A percentile compares a stretch with the other conserved stretches of the same genome.
Evolutionary conservation across 805 yeast genomes (phyloP).

Genomic region (Tetrapisispora phaffii): DNA sequence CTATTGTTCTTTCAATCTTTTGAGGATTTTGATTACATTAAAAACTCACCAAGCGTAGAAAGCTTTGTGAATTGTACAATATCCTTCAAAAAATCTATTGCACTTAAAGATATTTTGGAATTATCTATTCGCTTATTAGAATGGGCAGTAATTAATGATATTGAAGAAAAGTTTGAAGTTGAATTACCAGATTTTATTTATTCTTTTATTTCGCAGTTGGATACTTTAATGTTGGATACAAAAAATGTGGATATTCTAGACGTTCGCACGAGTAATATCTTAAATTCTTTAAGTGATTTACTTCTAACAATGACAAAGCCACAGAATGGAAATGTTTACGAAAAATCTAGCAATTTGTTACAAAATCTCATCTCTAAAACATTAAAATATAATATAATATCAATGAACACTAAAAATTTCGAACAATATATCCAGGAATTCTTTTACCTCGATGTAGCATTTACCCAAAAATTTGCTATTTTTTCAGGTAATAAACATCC

Average conservation of each 20-base stretch:
- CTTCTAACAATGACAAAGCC: slow-evolving; percentile 26
- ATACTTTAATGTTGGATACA: slow-evolving; percentile 22
- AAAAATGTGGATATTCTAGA: slow-evolving; percentile 22
- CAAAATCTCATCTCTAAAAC: slow-evolving; percentile 29
- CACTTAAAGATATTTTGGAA: slow-evolving; percentile 38
- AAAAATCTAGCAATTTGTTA: slow-evolving; percentile 26
- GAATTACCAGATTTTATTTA: slow-evolving; percentile 24
- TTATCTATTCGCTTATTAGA: slow-evolving; percentile 29
- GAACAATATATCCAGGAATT: slow-evolving; percentile 12
- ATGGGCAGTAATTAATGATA: slow-evolving; percentile 31
- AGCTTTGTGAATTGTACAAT: not conserved
- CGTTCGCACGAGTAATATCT: slow-evolving; percentile 21
- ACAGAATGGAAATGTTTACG: slow-evolving; percentile 25
- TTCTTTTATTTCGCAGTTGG: slow-evolving; percentile 17
- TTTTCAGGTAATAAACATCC: not conserved
- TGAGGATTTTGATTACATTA: slow-evolving; percentile 3
- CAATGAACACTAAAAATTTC: slow-evolving; percentile 12
- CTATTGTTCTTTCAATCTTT: slow-evolving; percentile 35
- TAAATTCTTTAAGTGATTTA: slow-evolving; percentile 22
- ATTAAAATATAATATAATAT: slow-evolving; percentile 17
- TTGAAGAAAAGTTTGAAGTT: slow-evolving; percentile 30
- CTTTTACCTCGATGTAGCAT: not conserved
- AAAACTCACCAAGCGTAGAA: not conserved
- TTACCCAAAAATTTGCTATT: not conserved
- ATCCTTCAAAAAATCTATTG: not conserved